Evolutionary conservation across 2,329 filamentous ascomycete genomes (phyloP), one percentile per base, ranked within the genome.

Genomic region (Penicillium expansum): DNA sequence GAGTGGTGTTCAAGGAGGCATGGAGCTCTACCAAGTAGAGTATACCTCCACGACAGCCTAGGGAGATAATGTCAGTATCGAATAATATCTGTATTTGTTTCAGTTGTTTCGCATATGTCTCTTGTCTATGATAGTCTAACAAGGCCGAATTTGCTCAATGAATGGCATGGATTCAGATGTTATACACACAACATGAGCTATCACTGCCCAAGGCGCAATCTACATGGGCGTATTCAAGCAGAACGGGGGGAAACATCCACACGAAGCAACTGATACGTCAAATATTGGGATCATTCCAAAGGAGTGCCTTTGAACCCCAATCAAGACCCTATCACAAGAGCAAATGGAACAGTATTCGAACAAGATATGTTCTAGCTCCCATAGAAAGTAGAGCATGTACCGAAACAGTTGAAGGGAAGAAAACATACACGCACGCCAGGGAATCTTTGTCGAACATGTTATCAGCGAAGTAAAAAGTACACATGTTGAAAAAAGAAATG

Each of bases 1-100:
- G 83, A 35, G 77, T 73, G 5, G 71, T 89, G 22, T 97, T 97
- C 70, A 88, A 83, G 74, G 78, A 78, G 43, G 88, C 87, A 42
- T 94, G 89, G 88, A 59, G 30, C 47, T 59, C 64, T 20, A 60
- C 62, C 51, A 48, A 64, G 24, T 52, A 44, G 18, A 58, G 43
- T 47, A 20, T 27, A 33, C 33, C 18, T 18, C 10, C 33, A 42
- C 2, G 13, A 43, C 20, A 43, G n/a, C n/a, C 33, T 22, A 52
- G 32, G 14, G 33, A 56, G 45, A 32, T 41, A 56, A 56, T 52
- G 20, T 32, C 48, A 56, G 41, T 29, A 33, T 35, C 18, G 11
- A 48, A 56, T 61, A 39, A 61, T 62, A 61, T 55, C 60, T 62
- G 29, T 37, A 16, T 27, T 14, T 18, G 16, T 32, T 52, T 32